These are phyloP conservation scores for Phytophthora constricta DNA, from an alignment of 352 stramenopile genomes.

Conservation along the genomic window DNA sequence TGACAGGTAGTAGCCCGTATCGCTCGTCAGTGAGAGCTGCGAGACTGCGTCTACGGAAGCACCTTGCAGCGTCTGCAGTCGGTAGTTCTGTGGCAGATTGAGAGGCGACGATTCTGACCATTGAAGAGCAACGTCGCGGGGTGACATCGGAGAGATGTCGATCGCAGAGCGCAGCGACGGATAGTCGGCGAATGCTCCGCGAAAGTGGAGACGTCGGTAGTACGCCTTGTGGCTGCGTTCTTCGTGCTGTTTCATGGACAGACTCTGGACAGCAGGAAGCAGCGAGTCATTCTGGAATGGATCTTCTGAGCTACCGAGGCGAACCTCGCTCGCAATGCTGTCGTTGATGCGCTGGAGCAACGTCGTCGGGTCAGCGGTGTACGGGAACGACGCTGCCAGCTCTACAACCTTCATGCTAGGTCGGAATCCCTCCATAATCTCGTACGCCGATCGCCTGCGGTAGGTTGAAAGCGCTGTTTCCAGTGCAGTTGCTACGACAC, in stretches of 20 bases:
- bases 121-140: slow-evolving; percentile 39
- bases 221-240: slow-evolving; percentile 28
- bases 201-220: slow-evolving; percentile 58
- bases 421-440: slow-evolving; percentile 52
- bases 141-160: slow-evolving; percentile 30
- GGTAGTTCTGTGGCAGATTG: slow-evolving; percentile 23
- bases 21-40: slow-evolving; percentile 51
- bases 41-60: slow-evolving; percentile 49
- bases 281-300: slow-evolving; percentile 47
- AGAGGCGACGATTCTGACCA: slow-evolving; percentile 48
- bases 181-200: slow-evolving; percentile 45
- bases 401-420: slow-evolving; percentile 68
- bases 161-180: slow-evolving; percentile 36
- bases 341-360: slow-evolving; percentile 39
- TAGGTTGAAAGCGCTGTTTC: slow-evolving; percentile 58
- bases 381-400: slow-evolving; percentile 54
- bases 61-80: slow-evolving; percentile 31
- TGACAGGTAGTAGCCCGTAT: slow-evolving; percentile 54
- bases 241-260: neutral
- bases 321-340: slow-evolving; percentile 24
- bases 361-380: slow-evolving; percentile 32
- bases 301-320: slow-evolving; percentile 12
- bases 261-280: slow-evolving; percentile 39
- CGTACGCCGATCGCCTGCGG: slow-evolving; percentile 38
- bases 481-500: slow-evolving; percentile 58